Evolutionary conservation across 1,139 yeast genomes (phyloP), one percentile per base, ranked within the genome.

Genomic region (Pichia sp.): DNA sequence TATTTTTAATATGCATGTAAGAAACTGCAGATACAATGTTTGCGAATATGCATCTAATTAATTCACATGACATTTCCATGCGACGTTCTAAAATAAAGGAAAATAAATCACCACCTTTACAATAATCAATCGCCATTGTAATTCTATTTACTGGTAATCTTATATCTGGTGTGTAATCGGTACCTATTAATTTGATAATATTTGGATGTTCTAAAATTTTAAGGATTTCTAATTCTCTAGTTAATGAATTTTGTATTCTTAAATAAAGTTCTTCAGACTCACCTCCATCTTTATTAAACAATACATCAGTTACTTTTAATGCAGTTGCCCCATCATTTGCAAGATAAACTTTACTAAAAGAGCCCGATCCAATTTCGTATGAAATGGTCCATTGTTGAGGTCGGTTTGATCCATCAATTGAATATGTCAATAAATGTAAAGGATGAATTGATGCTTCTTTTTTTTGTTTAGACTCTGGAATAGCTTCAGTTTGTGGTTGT

Each of bases 41-140:
- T 15, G 80, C 72, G 46, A 84, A 80, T 1, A 88, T 65, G 20
- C 86, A 69, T 42, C 76, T 68, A 2, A 84, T 63, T 8, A 80
- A 64, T 37, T 59, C 53, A 59, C 80, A 69, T 31, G 68, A 57
- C 31, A 74, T 46, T 16, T 59, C 50, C 13, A 62, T 57, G 21
- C 68, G 55, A 50, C 69, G 55, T n/a, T 63, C 57, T 4, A 75
- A 60, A 6, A 83, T 72, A 43, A 85, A 73, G 31, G 78, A 79
- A 53, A 80, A 79, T 33, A 91, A 61, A 55, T 87, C 95, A 1
- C 97, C 96, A 2, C 97, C 96, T 11, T 68, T 63, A 55, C 89
- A 84, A 57, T 74, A 85, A 2, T 88, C 86, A 53, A 88, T 68
- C 36, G 83, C 81, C 58, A 88, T 71, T 26, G 76, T 65, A 59